These are phyloP conservation scores for Aspergillus cristatus DNA, from an alignment of 495 filamentous ascomycete genomes.

Conservation along the genomic window DNA sequence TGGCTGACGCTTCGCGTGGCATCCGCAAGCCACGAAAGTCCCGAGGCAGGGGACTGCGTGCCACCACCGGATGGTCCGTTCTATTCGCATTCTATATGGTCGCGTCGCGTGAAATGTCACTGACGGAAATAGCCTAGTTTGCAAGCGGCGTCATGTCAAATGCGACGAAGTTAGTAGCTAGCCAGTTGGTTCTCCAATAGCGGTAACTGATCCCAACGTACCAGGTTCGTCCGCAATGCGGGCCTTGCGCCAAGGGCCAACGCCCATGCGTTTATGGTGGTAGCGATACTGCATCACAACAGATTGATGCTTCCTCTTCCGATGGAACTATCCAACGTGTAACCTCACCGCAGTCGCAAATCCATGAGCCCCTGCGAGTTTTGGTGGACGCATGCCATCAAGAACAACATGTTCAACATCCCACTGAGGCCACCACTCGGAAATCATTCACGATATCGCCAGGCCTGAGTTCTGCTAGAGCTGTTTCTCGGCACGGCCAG, in stretches of 20 bases:
- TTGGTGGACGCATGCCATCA: slow-evolving; percentile 21
- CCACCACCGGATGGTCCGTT: slow-evolving; percentile 23
- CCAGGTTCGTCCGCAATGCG: slow-evolving; percentile 21
- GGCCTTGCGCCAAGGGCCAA: slow-evolving; percentile 22
- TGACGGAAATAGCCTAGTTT: slow-evolving; percentile 11
- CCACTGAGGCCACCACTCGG: background rate
- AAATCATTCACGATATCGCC: background rate
- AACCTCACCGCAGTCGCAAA: background rate
- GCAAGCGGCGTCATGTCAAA: slow-evolving; percentile 26
- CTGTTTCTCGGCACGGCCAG: background rate
- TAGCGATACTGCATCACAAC: background rate
- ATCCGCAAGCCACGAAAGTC: slow-evolving; percentile 22
- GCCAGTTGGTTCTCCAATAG: background rate
- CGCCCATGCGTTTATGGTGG: slow-evolving; percentile 17
- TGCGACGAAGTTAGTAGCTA: slow-evolving; percentile 14
- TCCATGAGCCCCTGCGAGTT: slow-evolving; percentile 13
- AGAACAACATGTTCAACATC: slow-evolving; percentile 8
- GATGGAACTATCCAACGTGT: no score
- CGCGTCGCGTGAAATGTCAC: no score
- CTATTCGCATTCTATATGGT: slow-evolving; percentile 1
- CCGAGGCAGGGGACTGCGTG: slow-evolving; percentile 21
- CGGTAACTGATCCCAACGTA: background rate
- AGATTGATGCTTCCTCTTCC: background rate
- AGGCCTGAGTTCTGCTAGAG: background rate
- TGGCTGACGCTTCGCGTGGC: slow-evolving; percentile 9